Conservation (phyloP, 345 rosid species). For the Hibiscus mutabilis region DNA sequence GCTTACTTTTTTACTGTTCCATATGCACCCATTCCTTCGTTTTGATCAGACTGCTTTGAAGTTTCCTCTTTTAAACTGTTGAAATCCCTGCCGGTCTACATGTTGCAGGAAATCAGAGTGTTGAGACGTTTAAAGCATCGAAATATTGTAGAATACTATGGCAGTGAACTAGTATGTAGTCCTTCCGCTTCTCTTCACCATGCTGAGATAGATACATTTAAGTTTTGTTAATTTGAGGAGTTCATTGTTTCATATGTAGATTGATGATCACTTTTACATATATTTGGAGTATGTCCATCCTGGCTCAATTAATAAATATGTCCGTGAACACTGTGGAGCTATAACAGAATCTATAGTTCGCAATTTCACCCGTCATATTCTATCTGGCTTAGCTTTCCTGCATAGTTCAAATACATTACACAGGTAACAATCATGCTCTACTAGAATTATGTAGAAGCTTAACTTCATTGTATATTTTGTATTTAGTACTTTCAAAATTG, state of each 20-base stretch:
- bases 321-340: conserved; percentile 46
- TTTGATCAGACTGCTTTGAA: no score
- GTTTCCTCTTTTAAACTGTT: no score
- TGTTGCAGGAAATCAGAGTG: conserved; percentile 54
- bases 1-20: no score
- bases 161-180: conserved; percentile 52
- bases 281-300: conserved; percentile 65
- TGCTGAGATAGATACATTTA: conserved; percentile 1
- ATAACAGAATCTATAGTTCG: conserved; percentile 63
- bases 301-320: conserved; percentile 53
- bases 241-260: conserved; percentile 28
- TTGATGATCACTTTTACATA: conserved; percentile 56
- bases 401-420: conserved; percentile 56
- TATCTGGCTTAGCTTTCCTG: conserved; percentile 54
- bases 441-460: neutral
- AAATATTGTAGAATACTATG: conserved; percentile 68
- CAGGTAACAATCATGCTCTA: conserved; percentile 32
- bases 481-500: neutral
- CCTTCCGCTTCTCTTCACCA: neutral
- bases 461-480: neutral
- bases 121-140: conserved; percentile 42
- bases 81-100: neutral
- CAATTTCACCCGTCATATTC: conserved; percentile 67
- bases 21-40: no score
- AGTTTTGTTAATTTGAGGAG: conserved; percentile 7